phyloP scores from a whole-genome alignment of 345 rosid genomes.

The Rhodamnia rubescens region DNA sequence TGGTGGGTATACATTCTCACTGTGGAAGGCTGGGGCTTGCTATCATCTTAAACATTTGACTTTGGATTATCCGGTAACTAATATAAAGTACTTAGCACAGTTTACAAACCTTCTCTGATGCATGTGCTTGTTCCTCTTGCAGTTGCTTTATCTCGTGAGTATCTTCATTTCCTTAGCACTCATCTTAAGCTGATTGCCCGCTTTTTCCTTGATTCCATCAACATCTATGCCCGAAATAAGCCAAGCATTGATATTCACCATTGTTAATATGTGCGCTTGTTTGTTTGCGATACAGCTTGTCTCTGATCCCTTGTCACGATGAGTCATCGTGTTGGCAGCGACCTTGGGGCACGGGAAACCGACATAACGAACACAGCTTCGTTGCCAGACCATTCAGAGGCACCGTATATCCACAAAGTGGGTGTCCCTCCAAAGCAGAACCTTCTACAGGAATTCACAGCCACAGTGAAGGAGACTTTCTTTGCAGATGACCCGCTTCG shows the following conservation, averaged over 20 bases:
- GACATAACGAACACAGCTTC: not conserved
- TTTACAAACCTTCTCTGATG: not conserved
- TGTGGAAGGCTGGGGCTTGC: not conserved
- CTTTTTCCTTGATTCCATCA: not conserved
- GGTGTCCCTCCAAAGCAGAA: slow-evolving; percentile 24
- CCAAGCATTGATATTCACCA: not conserved
- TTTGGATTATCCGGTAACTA: not conserved
- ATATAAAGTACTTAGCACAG: not conserved
- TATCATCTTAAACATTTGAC: not conserved
- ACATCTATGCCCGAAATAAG: not conserved
- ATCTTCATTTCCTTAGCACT: not conserved
- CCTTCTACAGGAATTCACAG: slow-evolving; percentile 13
- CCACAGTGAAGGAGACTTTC: slow-evolving; percentile 27
- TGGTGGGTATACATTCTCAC: not conserved
- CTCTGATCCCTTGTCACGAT: not conserved
- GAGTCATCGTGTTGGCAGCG: not conserved
- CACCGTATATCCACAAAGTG: slow-evolving; percentile 7
- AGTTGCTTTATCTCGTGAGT: not conserved
- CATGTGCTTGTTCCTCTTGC: not conserved
- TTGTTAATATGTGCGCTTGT: not conserved
- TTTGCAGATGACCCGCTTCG: slow-evolving; percentile 45
- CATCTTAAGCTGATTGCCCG: not conserved
- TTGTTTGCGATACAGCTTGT: not conserved
- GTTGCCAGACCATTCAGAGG: not conserved
- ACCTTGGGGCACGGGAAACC: not conserved